Conservation (phyloP, 495 filamentous ascomycete species). For the Penicillium desertorum region DNA sequence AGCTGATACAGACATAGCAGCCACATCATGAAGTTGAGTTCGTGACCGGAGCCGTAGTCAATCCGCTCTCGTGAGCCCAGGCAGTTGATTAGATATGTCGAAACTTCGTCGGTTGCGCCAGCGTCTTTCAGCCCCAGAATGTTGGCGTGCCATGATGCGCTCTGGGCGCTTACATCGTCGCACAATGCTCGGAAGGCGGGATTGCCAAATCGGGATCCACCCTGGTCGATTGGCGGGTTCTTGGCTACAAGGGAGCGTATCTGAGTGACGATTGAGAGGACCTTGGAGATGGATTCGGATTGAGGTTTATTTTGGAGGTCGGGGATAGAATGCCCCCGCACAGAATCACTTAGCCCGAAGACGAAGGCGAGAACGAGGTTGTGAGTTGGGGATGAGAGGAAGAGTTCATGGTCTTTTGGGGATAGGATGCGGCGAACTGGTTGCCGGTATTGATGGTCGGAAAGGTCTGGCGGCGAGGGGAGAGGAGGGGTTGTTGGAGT, state of each 20-base stretch:
- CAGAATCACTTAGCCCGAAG: conserved; percentile 80
- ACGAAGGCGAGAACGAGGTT: conserved; percentile 77
- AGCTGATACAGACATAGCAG: conserved; percentile 85
- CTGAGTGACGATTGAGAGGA: conserved; percentile 69
- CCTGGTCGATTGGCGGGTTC: conserved; percentile 78
- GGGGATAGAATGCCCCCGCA: conserved; percentile 72
- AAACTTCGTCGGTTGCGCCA: conserved; percentile 65
- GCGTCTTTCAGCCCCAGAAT: conserved; percentile 53
- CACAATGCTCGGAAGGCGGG: conserved; percentile 82
- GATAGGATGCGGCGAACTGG: conserved; percentile 81
- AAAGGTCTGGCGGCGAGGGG: conserved; percentile 65
- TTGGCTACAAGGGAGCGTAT: conserved; percentile 60
- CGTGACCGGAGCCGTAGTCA: conserved; percentile 96
- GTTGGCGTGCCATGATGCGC: conserved; percentile 39
- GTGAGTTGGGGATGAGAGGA: conserved; percentile 75
- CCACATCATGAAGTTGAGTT: conserved; percentile 95
- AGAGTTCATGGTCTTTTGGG: conserved; percentile 73
- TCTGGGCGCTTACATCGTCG: conserved; percentile 62
- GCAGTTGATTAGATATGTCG: conserved; percentile 76
- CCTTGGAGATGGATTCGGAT: conserved; percentile 56
- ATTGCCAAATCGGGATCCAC: conserved; percentile 91
- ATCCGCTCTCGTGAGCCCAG: conserved; percentile 87
- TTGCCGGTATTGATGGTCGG: conserved; percentile 58
- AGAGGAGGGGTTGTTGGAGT: conserved; percentile 70
- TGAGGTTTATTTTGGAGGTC: conserved; percentile 54